Evolutionary conservation across 192 early-diverging fungal species (phyloP).

Genomic region (Chytriomyces hyalinus): DNA sequence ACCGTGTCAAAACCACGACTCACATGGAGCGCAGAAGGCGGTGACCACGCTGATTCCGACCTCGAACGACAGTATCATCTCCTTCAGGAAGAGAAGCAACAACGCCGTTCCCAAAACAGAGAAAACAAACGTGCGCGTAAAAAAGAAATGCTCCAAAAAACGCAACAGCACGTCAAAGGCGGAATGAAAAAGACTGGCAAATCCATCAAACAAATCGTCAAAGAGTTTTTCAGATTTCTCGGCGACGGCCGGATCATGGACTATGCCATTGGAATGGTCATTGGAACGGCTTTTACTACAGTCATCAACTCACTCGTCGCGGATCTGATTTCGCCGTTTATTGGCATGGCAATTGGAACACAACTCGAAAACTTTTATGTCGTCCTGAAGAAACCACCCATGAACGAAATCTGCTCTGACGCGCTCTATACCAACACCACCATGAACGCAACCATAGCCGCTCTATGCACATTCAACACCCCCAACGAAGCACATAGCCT

Average conservation of each 20-base stretch:
- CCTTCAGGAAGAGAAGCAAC: too few relatives aligned
- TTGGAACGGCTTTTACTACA: conserved; percentile 34
- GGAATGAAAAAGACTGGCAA: conserved; percentile 22
- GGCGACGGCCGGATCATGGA: conserved; percentile 28
- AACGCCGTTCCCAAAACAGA: too few relatives aligned
- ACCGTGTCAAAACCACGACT: too few relatives aligned
- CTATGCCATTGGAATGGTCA: conserved; percentile 8
- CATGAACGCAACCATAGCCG: too few relatives aligned
- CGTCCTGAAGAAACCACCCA: background rate
- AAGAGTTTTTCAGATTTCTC: conserved; percentile 29
- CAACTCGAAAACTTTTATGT: conserved; percentile 39
- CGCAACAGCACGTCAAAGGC: conserved; percentile 1
- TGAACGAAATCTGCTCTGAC: too few relatives aligned
- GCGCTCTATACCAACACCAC: too few relatives aligned
- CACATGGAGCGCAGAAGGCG: too few relatives aligned
- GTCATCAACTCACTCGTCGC: conserved; percentile 32
- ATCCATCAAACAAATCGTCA: conserved; percentile 10
- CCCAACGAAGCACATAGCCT: conserved; percentile 15
- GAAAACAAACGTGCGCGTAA: background rate
- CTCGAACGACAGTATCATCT: too few relatives aligned
- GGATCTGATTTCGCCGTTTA: conserved; percentile 33
- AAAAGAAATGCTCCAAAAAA: background rate
- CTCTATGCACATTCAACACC: conserved; percentile 12
- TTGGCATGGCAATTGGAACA: conserved; percentile 36
- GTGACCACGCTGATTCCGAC: too few relatives aligned